Evolutionary conservation across 2,329 filamentous ascomycete species (phyloP).

Genomic region (Colletotrichum spaethianum): DNA sequence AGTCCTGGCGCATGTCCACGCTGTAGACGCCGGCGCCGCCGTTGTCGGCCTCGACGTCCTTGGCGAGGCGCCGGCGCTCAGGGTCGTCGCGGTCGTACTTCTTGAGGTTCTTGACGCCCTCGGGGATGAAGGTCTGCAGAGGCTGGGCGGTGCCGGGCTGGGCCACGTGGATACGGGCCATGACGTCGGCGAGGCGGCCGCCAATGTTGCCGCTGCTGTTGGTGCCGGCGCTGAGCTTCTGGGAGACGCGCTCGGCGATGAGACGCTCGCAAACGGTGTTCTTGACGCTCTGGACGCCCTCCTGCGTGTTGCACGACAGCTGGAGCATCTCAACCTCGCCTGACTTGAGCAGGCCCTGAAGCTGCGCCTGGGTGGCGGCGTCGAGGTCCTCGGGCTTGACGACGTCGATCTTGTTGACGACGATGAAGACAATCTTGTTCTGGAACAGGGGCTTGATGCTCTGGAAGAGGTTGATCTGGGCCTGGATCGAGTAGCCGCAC

Average conservation of each 20-base stretch:
- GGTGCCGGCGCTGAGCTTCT: conserved; percentile 95
- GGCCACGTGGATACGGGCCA: conserved; percentile 97
- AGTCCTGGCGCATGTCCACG: conserved; percentile 91
- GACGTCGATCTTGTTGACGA: conserved; percentile 99
- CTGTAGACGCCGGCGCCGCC: conserved; percentile 97
- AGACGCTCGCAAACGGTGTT: conserved; percentile 94
- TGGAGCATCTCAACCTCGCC: conserved; percentile 94
- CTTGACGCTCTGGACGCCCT: conserved; percentile 95
- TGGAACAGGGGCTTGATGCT: conserved; percentile 95
- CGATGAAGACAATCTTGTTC: conserved; percentile 96
- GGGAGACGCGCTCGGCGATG: conserved; percentile 91
- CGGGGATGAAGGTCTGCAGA: conserved; percentile 89
- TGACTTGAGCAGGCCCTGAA: conserved; percentile 85
- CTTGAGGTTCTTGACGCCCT: conserved; percentile 82
- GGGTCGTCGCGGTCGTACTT: conserved; percentile 94
- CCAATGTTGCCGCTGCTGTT: conserved; percentile 82
- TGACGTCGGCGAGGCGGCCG: conserved; percentile 88
- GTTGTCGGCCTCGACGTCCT: conserved; percentile 91
- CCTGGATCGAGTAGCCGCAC: conserved; percentile 93
- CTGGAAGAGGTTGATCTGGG: conserved; percentile 95
- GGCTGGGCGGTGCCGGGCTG: conserved; percentile 86
- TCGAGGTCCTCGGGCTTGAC: conserved; percentile 90
- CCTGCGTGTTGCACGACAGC: conserved; percentile 93
- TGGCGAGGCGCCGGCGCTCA: conserved; percentile 83
- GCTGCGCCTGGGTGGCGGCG: conserved; percentile 80